A percentile compares a stretch with the other conserved stretches of the same genome.
phyloP scores from a whole-genome alignment of 129 eudicot genomes.

The Chrysanthemum makinoi region DNA sequence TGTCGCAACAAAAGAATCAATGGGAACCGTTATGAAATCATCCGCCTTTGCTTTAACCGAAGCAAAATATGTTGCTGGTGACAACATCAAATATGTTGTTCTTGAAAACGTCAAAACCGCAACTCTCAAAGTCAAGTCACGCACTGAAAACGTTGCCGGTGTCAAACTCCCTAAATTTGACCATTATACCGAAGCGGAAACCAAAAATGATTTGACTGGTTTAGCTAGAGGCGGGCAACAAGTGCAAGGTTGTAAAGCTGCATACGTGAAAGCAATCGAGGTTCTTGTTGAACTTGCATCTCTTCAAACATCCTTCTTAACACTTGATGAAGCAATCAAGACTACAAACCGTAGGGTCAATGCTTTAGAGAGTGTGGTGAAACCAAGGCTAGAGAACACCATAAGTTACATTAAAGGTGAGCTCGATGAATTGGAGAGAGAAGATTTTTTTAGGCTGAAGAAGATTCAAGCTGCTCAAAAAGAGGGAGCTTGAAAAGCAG shows the following conservation, averaged over 20 bases:
- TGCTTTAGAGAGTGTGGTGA: slow-evolving; percentile 86
- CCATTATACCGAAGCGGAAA: slow-evolving; percentile 67
- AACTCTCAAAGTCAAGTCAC: slow-evolving; percentile 73
- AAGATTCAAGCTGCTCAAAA: slow-evolving; percentile 83
- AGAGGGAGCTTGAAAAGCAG: slow-evolving; percentile 73
- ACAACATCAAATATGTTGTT: slow-evolving; percentile 73
- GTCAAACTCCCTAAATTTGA: slow-evolving; percentile 90
- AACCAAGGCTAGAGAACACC: slow-evolving; percentile 79
- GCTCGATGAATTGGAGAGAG: slow-evolving; percentile 86
- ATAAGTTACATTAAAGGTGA: slow-evolving; percentile 79
- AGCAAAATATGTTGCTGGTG: slow-evolving; percentile 93
- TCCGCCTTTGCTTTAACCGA: slow-evolving; percentile 82
- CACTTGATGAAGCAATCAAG: slow-evolving; percentile 92
- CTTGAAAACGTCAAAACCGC: slow-evolving; percentile 76
- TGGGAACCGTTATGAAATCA: slow-evolving; percentile 84
- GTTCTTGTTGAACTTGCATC: slow-evolving; percentile 78
- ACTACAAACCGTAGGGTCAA: slow-evolving; percentile 95
- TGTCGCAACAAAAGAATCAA: slow-evolving; percentile 81
- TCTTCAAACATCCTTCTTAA: slow-evolving; percentile 84
- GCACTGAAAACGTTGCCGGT: slow-evolving; percentile 78
- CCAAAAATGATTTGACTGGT: slow-evolving; percentile 84
- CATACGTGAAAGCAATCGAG: slow-evolving; percentile 85
- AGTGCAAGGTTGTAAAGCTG: slow-evolving; percentile 76
- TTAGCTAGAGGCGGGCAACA: slow-evolving; percentile 95
- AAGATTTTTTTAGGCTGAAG: slow-evolving; percentile 89